phyloP scores from a whole-genome alignment of 371 early-diverging fungal species.

The Actinomortierella ambigua region DNA sequence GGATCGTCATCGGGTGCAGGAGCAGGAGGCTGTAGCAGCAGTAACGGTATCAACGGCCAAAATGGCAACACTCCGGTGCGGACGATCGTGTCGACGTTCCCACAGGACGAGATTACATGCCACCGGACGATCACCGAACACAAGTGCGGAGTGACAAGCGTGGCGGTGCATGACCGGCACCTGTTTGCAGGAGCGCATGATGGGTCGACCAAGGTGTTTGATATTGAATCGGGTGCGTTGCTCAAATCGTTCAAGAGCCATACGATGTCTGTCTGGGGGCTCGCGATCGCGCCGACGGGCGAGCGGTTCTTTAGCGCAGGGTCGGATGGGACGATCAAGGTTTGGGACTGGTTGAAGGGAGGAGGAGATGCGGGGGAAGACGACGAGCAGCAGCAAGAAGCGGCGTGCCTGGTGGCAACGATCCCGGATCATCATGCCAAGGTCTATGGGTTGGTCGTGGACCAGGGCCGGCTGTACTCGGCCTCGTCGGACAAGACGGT shows the following conservation, averaged over 20 bases:
- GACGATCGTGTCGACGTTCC: constrained; percentile 44
- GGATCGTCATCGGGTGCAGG: too few species aligned
- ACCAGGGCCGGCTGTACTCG: constrained; percentile 54
- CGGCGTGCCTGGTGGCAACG: constrained; percentile 26
- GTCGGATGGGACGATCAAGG: constrained; percentile 66
- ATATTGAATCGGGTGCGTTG: constrained; percentile 52
- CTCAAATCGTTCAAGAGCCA: constrained; percentile 53
- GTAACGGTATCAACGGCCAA: too few species aligned
- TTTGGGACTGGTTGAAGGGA: constrained; percentile 49
- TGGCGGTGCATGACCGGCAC: constrained; percentile 52
- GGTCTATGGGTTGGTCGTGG: constrained; percentile 57
- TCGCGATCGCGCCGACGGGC: constrained; percentile 52
- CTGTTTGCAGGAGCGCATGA: constrained; percentile 68
- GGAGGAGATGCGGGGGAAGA: constrained; percentile 1
- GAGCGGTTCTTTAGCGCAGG: constrained; percentile 62
- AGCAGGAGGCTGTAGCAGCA: too few species aligned
- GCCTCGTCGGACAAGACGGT: constrained; percentile 67
- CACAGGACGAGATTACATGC: constrained; percentile 57
- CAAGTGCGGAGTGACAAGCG: constrained; percentile 64
- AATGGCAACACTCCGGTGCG: too few species aligned
- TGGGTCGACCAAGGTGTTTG: constrained; percentile 62
- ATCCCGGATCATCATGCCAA: constrained; percentile 58
- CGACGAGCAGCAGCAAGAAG: constrained; percentile 4
- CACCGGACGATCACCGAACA: constrained; percentile 58
- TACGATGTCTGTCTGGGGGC: constrained; percentile 69